These are phyloP conservation scores for Pythium utonaiense DNA, from an alignment of 352 stramenopile genomes.

Conservation along the genomic window DNA sequence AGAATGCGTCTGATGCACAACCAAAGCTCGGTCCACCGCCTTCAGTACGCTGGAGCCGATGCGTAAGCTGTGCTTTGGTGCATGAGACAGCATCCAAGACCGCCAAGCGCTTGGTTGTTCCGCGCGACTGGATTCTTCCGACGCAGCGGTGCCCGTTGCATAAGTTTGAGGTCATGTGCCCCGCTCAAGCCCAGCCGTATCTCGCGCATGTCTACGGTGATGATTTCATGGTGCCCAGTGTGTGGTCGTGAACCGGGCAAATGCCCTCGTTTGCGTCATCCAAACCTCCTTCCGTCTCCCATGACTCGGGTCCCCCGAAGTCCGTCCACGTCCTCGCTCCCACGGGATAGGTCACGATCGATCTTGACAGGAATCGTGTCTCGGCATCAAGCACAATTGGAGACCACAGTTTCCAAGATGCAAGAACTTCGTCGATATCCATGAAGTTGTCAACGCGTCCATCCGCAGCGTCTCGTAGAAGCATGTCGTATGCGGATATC, in stretches of 20 bases:
- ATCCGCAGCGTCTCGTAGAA: constrained; percentile 8
- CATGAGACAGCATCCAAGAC: background rate
- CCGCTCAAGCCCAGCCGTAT: constrained; percentile 36
- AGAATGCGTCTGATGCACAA: constrained; percentile 17
- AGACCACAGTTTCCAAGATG: constrained; percentile 60
- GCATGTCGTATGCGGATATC: constrained; percentile 19
- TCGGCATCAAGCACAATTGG: constrained; percentile 32
- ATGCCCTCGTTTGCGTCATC: background rate
- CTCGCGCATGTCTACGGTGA: constrained; percentile 53
- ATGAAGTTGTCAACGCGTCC: constrained; percentile 16
- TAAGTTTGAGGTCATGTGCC: constrained; percentile 47
- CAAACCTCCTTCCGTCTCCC: background rate
- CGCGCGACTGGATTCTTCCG: constrained; percentile 13
- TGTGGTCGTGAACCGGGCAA: constrained; percentile 1
- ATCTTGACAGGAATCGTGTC: background rate
- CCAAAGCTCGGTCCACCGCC: constrained; percentile 35
- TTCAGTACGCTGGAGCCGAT: constrained; percentile 44
- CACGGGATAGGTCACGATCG: constrained; percentile 16
- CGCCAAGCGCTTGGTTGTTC: constrained; percentile 4
- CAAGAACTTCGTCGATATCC: constrained; percentile 56
- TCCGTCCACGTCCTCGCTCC: constrained; percentile 12
- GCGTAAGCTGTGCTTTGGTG: constrained; percentile 37
- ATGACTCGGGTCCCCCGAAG: background rate
- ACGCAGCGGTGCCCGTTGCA: constrained; percentile 39
- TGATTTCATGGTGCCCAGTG: constrained; percentile 30